Evolutionary conservation across 2,329 filamentous ascomycete species (phyloP), one percentile per base, ranked within the genome.

Genomic region (Capronia americana): DNA sequence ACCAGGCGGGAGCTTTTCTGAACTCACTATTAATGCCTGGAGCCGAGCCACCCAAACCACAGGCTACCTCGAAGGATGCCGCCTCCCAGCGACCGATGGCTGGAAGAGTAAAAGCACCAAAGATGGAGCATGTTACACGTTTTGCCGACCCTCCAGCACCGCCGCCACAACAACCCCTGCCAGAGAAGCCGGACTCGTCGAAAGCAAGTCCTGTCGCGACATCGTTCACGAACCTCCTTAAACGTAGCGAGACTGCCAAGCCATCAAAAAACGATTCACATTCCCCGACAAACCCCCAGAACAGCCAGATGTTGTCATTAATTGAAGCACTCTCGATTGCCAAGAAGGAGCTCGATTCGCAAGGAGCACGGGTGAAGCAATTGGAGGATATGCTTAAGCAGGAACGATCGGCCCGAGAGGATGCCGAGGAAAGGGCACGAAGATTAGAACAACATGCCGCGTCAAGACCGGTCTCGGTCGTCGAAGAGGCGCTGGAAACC

Each of bases 81-180:
- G 81, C 70, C 77, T 80, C 67, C 78, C 80, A 73, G 58, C 77
- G 76, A 53, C 80, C 81, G 66, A 70, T 80, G n/a, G 84, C 83
- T 66, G 81, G 80, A 56, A 77, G 78, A 34, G 77, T 78, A 8
- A 80, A 82, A 70, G 77, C 80, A 64, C 79, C 82, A 55, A 90
- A 92, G 71, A 80, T 88, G 23, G 93, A 97, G 74, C 82, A 89
- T 48, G 94, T 95, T 73, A 87, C 91, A 4, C 87, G 93, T 60
- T 98, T 97, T 76, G 95, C 92, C 1, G 93, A 97, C 65, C 94
- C 94, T 58, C 94, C 94, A 3, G 94, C 93, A 24, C 94, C 94
- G 7, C 94, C 94, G 28, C 94, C 94, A 30, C 93, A 96, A 72
- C 93, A 96, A 73, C 94, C 94, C 14, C 82, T 98, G 5, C 94